Percentiles rank a stretch among this genome's conserved stretches.
Conservation (phyloP, 2,329 filamentous ascomycete species). For the Epichloe sp. region DNA sequence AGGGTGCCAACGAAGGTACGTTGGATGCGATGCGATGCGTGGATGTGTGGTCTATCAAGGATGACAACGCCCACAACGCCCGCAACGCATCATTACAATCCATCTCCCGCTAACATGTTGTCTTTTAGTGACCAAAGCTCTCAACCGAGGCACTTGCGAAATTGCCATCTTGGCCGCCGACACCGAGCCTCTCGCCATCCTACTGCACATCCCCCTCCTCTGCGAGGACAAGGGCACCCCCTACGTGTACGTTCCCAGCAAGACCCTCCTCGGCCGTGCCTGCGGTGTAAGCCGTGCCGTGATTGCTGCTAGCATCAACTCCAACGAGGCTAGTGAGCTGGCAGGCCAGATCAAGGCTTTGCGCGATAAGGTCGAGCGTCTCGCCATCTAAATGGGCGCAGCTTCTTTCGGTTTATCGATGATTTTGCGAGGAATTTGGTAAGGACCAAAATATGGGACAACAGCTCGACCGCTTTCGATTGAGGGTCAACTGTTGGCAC, state of each 20-base stretch:
- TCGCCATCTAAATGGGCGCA: slow-evolving; percentile 63
- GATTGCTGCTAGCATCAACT: slow-evolving; percentile 79
- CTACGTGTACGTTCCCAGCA: slow-evolving; percentile 59
- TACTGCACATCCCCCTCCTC: slow-evolving; percentile 73
- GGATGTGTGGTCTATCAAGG: neutral
- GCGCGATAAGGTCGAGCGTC: slow-evolving; percentile 90
- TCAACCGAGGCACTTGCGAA: slow-evolving; percentile 84
- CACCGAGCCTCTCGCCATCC: slow-evolving; percentile 73
- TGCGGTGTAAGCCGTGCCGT: slow-evolving; percentile 82
- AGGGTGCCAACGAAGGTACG: slow-evolving; percentile 66
- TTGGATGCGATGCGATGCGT: neutral
- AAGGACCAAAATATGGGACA: neutral
- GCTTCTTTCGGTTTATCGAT: neutral
- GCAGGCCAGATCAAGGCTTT: slow-evolving; percentile 75
- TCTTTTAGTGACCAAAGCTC: slow-evolving; percentile 54
- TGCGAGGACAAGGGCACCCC: slow-evolving; percentile 62
- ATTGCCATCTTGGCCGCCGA: slow-evolving; percentile 83
- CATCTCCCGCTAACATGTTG: slow-evolving; percentile 3
- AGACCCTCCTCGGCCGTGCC: slow-evolving; percentile 77
- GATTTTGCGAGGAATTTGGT: neutral
- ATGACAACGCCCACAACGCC: too few relatives aligned
- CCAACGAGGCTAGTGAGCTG: slow-evolving; percentile 81
- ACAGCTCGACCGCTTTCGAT: neutral
- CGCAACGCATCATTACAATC: neutral
- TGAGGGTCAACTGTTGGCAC: neutral